Conservation (phyloP, 83 land plant species). For the Diphasiastrum complanatum region DNA sequence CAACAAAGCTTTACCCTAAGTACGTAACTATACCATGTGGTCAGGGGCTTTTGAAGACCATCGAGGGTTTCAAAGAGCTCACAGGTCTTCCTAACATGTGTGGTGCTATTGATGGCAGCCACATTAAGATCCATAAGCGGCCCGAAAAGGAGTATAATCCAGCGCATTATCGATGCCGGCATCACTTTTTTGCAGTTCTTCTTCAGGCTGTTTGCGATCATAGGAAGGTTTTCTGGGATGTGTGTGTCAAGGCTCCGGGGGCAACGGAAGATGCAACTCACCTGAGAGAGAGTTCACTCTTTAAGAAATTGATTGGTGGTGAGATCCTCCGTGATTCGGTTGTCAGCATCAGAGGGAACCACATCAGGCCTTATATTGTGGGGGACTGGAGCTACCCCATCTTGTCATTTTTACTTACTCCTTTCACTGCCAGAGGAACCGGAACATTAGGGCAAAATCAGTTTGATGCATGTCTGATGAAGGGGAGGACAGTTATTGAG, state of each 20-base stretch:
- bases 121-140: conserved; percentile 24
- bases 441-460: conserved; percentile 38
- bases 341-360: conserved; percentile 37
- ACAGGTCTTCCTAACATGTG: conserved; percentile 48
- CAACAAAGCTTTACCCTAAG: conserved; percentile 48
- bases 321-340: conserved; percentile 42
- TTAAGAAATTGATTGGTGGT: conserved; percentile 30
- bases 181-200: conserved; percentile 29
- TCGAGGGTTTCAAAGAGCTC: conserved; percentile 39
- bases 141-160: conserved; percentile 1
- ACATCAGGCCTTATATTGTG: conserved; percentile 50
- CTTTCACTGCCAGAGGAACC: conserved; percentile 32
- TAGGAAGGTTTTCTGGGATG: conserved; percentile 58
- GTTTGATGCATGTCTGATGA: conserved; percentile 51
- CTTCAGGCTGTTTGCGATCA: conserved; percentile 63
- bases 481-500: conserved; percentile 37
- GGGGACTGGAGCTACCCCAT: conserved; percentile 58
- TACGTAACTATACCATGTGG: conserved; percentile 47
- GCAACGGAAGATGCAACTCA: conserved; percentile 49
- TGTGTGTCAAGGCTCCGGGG: conserved; percentile 65
- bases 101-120: conserved; percentile 54
- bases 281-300: conserved; percentile 48
- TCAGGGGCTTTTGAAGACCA: conserved; percentile 26
- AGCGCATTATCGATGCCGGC: conserved; percentile 2
- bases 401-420: conserved; percentile 52